These are phyloP conservation scores for Solanum hybrid DNA, from an alignment of 305 asterid species.

Conservation along the genomic window DNA sequence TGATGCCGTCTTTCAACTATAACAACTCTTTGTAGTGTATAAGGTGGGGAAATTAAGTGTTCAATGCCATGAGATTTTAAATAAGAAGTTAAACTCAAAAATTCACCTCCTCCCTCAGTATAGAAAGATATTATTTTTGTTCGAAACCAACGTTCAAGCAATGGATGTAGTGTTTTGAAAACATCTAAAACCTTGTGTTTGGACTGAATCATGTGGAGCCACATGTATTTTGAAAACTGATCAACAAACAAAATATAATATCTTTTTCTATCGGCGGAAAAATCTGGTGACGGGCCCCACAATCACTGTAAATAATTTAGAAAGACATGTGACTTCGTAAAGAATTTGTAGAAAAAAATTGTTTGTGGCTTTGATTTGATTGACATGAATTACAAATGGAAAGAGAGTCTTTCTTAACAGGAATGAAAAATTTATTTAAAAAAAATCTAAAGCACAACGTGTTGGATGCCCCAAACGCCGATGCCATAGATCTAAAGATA, in stretches of 20 bases:
- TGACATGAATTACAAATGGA: not conserved
- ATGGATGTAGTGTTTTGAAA: not conserved
- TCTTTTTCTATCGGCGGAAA: not conserved
- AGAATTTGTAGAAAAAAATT: not conserved
- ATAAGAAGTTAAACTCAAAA: not conserved
- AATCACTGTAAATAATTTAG: not conserved
- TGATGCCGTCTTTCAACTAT: not conserved
- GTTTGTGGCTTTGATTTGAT: not conserved
- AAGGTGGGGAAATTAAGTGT: not conserved
- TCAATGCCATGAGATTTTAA: not conserved
- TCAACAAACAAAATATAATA: not conserved
- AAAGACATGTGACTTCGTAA: not conserved
- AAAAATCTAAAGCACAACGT: not conserved
- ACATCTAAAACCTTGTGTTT: not conserved
- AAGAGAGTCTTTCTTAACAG: not conserved
- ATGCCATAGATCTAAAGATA: not conserved
- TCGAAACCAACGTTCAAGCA: not conserved
- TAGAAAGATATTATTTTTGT: not conserved
- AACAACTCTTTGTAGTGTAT: not conserved
- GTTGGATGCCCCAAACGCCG: not conserved
- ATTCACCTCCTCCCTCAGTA: not conserved
- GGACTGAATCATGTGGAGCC: not conserved
- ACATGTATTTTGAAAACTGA: not conserved
- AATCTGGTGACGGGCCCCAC: not conserved
- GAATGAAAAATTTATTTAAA: no score